A percentile compares a stretch with the other conserved stretches of the same genome.
Conservation (phyloP, 495 filamentous ascomycete species). For the Hypoxylon crocopeplum region DNA sequence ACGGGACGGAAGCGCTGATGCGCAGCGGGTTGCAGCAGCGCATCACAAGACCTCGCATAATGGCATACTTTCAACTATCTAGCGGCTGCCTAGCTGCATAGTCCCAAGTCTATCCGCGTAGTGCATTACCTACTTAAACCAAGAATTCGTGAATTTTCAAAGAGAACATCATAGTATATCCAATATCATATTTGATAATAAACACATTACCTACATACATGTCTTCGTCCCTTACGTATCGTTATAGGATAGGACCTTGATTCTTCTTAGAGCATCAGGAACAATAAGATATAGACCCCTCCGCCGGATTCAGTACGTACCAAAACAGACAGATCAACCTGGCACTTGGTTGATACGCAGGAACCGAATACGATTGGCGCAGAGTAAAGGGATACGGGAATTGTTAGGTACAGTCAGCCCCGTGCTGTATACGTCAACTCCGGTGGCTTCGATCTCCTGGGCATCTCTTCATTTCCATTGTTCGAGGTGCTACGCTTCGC, state of each 20-base stretch:
- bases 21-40: neutral
- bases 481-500: conserved; percentile 11
- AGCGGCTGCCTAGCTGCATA: neutral
- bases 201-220: no score
- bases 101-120: no score
- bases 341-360: no score
- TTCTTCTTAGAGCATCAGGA: no score
- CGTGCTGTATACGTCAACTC: conserved; percentile 13
- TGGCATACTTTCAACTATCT: neutral
- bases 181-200: no score
- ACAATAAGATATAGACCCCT: no score
- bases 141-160: no score
- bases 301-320: conserved; percentile 2
- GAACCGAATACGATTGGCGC: conserved; percentile 24
- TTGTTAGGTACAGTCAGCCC: conserved; percentile 4
- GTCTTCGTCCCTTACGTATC: no score
- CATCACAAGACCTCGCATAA: neutral
- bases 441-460: neutral
- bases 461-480: conserved; percentile 8
- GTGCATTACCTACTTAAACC: no score
- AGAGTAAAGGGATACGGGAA: conserved; percentile 9
- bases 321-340: neutral
- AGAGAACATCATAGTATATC: no score
- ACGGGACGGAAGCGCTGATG: neutral
- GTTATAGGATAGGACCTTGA: no score